Evolutionary conservation across 148 eudicot genomes (phyloP).

Genomic region (Heliosperma pusillum): DNA sequence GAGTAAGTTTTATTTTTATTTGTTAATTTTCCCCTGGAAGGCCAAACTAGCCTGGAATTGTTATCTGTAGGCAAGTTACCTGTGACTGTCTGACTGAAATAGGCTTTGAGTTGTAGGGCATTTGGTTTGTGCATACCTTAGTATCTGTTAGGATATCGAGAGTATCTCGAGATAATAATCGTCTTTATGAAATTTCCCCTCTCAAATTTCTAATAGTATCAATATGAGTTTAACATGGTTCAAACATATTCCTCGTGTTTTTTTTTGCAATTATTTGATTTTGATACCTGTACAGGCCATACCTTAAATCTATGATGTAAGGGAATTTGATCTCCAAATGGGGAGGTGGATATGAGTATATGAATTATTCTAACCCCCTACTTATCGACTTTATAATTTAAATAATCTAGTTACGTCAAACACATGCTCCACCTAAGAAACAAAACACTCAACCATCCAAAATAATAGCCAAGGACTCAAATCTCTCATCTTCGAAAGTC

Average conservation of each 20-base stretch:
- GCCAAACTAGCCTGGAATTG: background rate
- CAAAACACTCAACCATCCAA: background rate
- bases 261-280: background rate
- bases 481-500: background rate
- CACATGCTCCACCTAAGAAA: background rate
- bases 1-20: constrained; percentile 38
- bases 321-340: background rate
- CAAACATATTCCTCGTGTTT: background rate
- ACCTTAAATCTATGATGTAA: background rate
- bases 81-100: background rate
- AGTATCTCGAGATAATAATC: too few species aligned
- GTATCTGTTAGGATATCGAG: too few species aligned
- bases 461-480: background rate
- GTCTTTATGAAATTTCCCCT: too few species aligned
- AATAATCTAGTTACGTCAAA: background rate
- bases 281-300: background rate
- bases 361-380: too few species aligned
- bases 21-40: background rate
- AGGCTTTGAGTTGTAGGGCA: background rate
- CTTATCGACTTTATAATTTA: background rate
- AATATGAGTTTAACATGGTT: background rate
- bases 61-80: background rate
- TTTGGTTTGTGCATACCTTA: background rate
- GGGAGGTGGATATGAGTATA: background rate
- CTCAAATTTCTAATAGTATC: too few species aligned